These are phyloP conservation scores for Daldinia bambusicola DNA, from an alignment of 495 filamentous ascomycete species.

Conservation along the genomic window DNA sequence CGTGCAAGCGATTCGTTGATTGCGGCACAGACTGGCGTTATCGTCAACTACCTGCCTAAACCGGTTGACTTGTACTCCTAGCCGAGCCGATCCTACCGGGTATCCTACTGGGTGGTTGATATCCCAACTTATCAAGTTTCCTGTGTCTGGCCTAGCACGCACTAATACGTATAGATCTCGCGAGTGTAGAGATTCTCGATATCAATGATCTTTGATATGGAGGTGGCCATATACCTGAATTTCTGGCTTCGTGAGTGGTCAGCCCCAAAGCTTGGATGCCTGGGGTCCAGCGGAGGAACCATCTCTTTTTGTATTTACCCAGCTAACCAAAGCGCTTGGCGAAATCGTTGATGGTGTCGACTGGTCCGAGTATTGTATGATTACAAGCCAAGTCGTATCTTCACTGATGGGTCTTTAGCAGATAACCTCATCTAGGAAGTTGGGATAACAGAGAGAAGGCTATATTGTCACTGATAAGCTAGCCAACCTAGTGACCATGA, in stretches of 20 bases:
- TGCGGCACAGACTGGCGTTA: constrained; percentile 15
- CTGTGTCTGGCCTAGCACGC: too few species aligned
- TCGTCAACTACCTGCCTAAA: constrained; percentile 41
- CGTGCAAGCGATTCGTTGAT: constrained; percentile 25
- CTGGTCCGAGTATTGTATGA: constrained; percentile 26
- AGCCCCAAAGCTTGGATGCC: background rate
- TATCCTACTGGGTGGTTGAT: background rate
- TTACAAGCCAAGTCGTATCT: constrained; percentile 23
- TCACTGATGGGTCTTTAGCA: constrained; percentile 16
- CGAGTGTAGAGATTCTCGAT: background rate
- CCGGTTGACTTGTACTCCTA: background rate
- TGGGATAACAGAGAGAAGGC: constrained; percentile 17
- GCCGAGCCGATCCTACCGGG: background rate
- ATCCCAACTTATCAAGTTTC: background rate
- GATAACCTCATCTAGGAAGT: constrained; percentile 38
- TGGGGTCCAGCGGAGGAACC: constrained; percentile 18
- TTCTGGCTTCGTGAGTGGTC: constrained; percentile 11
- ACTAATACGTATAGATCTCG: constrained; percentile 6
- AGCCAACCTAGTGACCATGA: constrained; percentile 2
- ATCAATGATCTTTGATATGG: background rate
- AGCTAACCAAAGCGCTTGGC: constrained; percentile 21
- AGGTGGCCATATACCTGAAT: background rate
- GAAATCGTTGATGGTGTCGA: constrained; percentile 16
- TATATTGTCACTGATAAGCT: constrained; percentile 37
- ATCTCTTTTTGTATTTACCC: constrained; percentile 32